Evolutionary conservation across 129 eudicot species (phyloP).

Genomic region (Saussurea involucrata): DNA sequence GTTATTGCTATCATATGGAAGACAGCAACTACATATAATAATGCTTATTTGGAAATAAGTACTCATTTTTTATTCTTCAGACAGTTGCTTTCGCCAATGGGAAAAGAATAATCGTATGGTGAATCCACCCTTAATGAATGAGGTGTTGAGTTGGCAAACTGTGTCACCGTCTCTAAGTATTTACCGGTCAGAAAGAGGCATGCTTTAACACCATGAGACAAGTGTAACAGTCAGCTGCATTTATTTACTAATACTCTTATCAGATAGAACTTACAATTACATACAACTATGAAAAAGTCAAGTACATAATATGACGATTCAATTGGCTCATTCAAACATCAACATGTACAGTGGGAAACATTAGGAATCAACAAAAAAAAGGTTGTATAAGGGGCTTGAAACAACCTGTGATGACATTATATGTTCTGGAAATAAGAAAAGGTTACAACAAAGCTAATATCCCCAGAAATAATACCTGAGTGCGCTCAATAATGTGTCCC

Average conservation of each 20-base stretch:
- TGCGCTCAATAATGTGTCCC: slow-evolving; percentile 27
- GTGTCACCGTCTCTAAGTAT: neutral
- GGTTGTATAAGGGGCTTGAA: neutral
- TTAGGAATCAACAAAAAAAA: neutral
- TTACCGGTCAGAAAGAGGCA: neutral
- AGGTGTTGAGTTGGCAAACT: neutral
- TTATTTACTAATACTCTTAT: neutral
- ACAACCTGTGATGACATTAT: neutral
- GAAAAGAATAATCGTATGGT: neutral
- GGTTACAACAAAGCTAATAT: neutral
- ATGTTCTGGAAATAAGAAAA: neutral
- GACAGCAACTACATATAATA: neutral
- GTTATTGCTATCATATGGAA: neutral
- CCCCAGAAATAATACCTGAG: slow-evolving; percentile 23
- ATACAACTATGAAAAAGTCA: neutral
- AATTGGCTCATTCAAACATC: neutral
- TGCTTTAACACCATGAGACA: neutral
- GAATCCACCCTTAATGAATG: neutral
- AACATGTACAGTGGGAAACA: neutral
- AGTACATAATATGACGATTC: neutral
- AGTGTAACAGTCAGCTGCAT: neutral
- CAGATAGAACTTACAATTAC: neutral
- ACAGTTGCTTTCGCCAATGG: neutral
- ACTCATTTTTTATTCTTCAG: neutral
- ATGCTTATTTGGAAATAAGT: neutral